Evolutionary conservation across 305 asterid genomes (phyloP), one percentile per base, ranked within the genome.

Genomic region (Nicotiana rustica): DNA sequence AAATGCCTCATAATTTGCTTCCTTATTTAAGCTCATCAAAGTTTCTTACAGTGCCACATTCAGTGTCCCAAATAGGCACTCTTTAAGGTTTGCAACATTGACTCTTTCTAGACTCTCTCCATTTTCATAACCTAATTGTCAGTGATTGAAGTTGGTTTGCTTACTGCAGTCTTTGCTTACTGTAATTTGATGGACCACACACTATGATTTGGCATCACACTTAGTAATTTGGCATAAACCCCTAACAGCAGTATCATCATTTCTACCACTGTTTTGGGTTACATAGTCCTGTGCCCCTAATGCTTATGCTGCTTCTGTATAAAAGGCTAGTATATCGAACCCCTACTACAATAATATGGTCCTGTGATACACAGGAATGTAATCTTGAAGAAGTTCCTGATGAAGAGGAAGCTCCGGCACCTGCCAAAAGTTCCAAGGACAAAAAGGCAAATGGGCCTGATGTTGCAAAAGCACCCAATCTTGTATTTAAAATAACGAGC

Each of bases 401-500:
- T 12, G 91, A 88, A 47, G 98, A 92, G 9, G 98, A 92, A 90
- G 87, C 94, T 86, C 94, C 97, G 35, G 55, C 94, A 35, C 93
- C 99, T 68, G 41, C 96, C 75, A 96, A 96, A 88, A 93, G 93
- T 87, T 95, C 98, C 81, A 95, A 94, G 92, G 97, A 93, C 87
- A 96, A 94, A 89, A 96, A 94, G 73, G 93, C 98, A 79, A 96
- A 91, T 68, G 97, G 91, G 70, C 95, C 98, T 41, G 99, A 90
- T 86, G 88, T 88, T 4, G 92, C 77, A 71, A 96, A 96, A 90
- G 79, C 85, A 83, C 97, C 95, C 65, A 93, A 90, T 91, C 98
- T 96, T 81, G 83, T 85, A 62, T 96, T 96, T 88, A 96, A 94
- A 86, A 78, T 96, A 80, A 91, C 97, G 15, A 94, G 91, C 90